Percentiles rank a stretch among this genome's conserved stretches.
Conservation (phyloP, 2,329 filamentous ascomycete genomes). For the Colletotrichum godetiae region DNA sequence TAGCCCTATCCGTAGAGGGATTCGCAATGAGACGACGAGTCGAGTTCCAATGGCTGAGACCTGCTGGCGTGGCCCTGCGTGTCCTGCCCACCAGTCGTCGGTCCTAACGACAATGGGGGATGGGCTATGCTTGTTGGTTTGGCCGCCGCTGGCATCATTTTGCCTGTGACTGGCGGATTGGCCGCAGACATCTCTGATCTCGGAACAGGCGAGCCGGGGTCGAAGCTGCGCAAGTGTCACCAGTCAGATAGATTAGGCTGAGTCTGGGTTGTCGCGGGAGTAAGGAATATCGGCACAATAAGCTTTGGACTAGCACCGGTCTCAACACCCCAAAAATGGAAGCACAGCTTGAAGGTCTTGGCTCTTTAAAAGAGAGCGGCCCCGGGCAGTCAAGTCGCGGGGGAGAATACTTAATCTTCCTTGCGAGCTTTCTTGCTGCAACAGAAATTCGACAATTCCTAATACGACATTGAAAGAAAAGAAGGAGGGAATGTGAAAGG, state of each 20-base stretch:
- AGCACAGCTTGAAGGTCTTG: neutral
- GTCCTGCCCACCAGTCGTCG: too few relatives aligned
- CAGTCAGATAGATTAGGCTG: slow-evolving; percentile 22
- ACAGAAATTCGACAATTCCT: neutral
- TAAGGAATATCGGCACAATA: neutral
- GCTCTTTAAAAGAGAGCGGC: neutral
- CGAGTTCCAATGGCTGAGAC: neutral
- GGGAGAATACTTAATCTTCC: neutral
- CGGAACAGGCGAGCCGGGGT: slow-evolving; percentile 8
- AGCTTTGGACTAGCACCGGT: slow-evolving; percentile 16
- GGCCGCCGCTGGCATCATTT: neutral
- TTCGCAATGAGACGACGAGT: neutral
- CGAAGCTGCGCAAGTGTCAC: neutral
- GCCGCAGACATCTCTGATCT: neutral
- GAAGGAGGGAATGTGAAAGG: neutral
- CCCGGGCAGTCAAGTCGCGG: neutral
- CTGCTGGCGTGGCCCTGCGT: slow-evolving; percentile 4
- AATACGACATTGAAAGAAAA: neutral
- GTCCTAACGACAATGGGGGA: slow-evolving; percentile 15
- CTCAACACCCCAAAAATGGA: neutral
- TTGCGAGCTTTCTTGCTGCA: neutral
- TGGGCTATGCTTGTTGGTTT: neutral
- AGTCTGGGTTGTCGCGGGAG: neutral
- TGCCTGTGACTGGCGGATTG: neutral
- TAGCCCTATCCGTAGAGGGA: too few relatives aligned